Evolutionary conservation across 352 stramenopile species (phyloP).

Genomic region (Pythium biforme): DNA sequence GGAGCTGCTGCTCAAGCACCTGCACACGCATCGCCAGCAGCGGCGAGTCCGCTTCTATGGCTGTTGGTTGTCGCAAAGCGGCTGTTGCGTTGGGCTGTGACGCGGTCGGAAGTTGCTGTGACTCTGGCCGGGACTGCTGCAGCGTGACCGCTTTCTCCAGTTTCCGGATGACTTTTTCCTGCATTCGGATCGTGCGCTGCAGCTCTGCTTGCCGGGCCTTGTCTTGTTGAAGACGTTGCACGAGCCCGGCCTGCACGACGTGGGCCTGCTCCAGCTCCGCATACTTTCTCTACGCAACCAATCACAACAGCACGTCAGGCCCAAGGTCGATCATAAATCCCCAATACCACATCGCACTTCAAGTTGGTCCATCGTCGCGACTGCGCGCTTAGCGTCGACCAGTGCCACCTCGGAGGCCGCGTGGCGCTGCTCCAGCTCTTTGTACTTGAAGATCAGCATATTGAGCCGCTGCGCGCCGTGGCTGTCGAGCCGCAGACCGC

Average conservation of each 20-base stretch:
- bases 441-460: constrained; percentile 61
- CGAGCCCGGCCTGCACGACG: constrained; percentile 54
- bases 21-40: constrained; percentile 49
- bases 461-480: constrained; percentile 45
- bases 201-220: constrained; percentile 38
- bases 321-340: not conserved
- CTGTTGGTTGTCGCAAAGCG: not conserved
- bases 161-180: constrained; percentile 80
- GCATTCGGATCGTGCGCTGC: constrained; percentile 65
- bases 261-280: constrained; percentile 70
- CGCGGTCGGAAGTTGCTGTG: not conserved
- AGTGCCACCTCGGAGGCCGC: constrained; percentile 36
- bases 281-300: constrained; percentile 27
- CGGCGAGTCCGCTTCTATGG: constrained; percentile 16
- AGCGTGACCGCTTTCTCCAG: constrained; percentile 61
- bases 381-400: constrained; percentile 29
- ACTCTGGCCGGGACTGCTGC: not conserved
- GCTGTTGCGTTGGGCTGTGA: not conserved
- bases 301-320: not conserved
- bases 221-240: constrained; percentile 70
- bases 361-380: constrained; percentile 35
- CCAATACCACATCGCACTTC: constrained; percentile 28
- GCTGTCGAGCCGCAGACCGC: constrained; percentile 20
- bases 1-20: constrained; percentile 73
- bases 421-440: constrained; percentile 52